Evolutionary conservation across 1,284 basidiomycete species (phyloP).

Genomic region (Athelia psychrophila): DNA sequence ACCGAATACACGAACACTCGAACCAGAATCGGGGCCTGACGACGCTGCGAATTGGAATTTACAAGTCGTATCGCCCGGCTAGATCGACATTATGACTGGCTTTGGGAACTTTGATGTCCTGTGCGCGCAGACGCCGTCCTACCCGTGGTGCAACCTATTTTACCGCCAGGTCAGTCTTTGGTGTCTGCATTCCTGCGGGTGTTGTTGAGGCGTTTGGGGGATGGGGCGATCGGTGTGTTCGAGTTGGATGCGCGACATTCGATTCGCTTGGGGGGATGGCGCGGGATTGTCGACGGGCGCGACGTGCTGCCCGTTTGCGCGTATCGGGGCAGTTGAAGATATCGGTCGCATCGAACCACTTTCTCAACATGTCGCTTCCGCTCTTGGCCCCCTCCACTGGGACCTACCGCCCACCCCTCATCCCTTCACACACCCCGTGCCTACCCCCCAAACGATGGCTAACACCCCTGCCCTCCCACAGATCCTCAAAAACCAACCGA

Average conservation of each 20-base stretch:
- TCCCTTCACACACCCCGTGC: conserved; percentile 3
- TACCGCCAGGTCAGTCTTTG: conserved; percentile 50
- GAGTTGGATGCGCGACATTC: too few relatives aligned
- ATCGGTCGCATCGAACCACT: too few relatives aligned
- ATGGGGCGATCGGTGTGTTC: too few relatives aligned
- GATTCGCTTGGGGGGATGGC: neutral
- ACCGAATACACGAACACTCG: neutral
- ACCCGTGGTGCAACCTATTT: conserved; percentile 73
- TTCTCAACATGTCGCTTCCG: neutral
- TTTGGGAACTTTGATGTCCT: conserved; percentile 63
- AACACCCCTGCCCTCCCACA: conserved; percentile 20
- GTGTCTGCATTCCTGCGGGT: too few relatives aligned
- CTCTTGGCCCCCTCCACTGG: neutral
- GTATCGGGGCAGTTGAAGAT: too few relatives aligned
- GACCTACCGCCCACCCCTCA: neutral
- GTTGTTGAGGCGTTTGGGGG: too few relatives aligned
- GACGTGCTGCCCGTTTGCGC: too few relatives aligned
- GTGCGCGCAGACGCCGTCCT: conserved; percentile 57
- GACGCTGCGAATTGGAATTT: neutral
- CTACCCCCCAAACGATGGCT: conserved; percentile 8
- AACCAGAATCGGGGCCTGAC: neutral
- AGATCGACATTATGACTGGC: conserved; percentile 34
- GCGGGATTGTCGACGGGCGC: neutral
- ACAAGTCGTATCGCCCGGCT: neutral
- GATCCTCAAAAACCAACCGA: conserved; percentile 29